Conservation (phyloP, 2,329 filamentous ascomycete species). For the Neofusicoccum laricinum region DNA sequence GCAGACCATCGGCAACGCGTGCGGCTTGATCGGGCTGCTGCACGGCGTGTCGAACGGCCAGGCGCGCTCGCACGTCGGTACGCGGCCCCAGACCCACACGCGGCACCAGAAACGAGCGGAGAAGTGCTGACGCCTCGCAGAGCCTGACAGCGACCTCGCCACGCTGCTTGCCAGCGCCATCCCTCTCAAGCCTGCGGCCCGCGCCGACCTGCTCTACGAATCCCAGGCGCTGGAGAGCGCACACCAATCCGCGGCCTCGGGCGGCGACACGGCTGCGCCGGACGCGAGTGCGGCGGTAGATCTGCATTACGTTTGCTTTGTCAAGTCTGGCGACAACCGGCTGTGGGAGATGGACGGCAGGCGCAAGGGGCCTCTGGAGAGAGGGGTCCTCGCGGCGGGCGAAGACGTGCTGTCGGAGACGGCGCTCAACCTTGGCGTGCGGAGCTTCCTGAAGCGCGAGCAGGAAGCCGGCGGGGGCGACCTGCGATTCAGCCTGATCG, state of each 20-base stretch:
- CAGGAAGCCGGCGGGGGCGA: constrained; percentile 54
- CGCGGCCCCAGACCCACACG: neutral
- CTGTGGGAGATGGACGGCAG: constrained; percentile 81
- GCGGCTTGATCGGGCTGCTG: constrained; percentile 57
- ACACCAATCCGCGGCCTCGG: constrained; percentile 71
- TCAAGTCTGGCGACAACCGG: constrained; percentile 66
- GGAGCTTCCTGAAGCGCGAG: constrained; percentile 59
- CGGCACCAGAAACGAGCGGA: neutral
- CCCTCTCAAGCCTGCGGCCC: constrained; percentile 61
- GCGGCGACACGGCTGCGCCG: constrained; percentile 77
- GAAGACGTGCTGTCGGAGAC: constrained; percentile 61
- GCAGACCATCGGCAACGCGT: constrained; percentile 58
- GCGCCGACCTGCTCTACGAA: constrained; percentile 74
- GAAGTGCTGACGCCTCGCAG: constrained; percentile 24
- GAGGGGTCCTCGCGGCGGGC: constrained; percentile 44
- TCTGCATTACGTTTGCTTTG: constrained; percentile 93
- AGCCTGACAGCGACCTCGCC: constrained; percentile 56
- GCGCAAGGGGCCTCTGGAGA: constrained; percentile 69
- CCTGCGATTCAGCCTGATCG: constrained; percentile 62
- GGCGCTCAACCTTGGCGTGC: constrained; percentile 69
- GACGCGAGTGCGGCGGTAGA: constrained; percentile 79
- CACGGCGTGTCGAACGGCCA: constrained; percentile 54
- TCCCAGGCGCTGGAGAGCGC: constrained; percentile 72
- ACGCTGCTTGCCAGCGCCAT: constrained; percentile 68
- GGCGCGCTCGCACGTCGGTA: constrained; percentile 40